Evolutionary conservation across 495 filamentous ascomycete species (phyloP).

Genomic region (Hypoxylon crocopeplum): DNA sequence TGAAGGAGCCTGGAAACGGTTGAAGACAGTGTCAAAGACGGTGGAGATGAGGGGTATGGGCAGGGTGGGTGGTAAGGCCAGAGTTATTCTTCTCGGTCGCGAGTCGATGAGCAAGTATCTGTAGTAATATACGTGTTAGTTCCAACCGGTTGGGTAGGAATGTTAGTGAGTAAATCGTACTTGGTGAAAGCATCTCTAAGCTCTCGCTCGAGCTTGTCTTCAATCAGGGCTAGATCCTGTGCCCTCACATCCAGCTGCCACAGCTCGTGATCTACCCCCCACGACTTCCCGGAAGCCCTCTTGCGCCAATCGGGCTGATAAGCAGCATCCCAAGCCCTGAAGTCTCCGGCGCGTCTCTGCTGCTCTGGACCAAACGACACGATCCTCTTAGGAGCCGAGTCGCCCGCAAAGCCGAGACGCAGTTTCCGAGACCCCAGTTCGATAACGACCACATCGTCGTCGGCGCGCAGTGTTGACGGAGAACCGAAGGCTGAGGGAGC

Average conservation of each 20-base stretch:
- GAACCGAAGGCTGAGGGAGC: conserved; percentile 70
- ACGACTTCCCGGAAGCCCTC: conserved; percentile 56
- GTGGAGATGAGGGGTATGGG: conserved; percentile 80
- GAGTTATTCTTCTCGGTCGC: conserved; percentile 70
- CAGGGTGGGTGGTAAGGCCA: conserved; percentile 77
- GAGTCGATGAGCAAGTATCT: conserved; percentile 81
- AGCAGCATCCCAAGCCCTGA: conserved; percentile 69
- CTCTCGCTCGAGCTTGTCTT: conserved; percentile 86
- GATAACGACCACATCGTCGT: conserved; percentile 84
- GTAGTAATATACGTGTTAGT: conserved; percentile 9
- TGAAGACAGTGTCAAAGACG: conserved; percentile 76
- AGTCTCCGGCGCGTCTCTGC: conserved; percentile 82
- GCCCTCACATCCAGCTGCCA: conserved; percentile 78
- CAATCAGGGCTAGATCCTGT: conserved; percentile 77
- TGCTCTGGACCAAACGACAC: conserved; percentile 73
- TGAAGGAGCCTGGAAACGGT: conserved; percentile 78
- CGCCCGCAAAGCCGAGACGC: conserved; percentile 84
- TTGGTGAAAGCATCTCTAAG: conserved; percentile 86
- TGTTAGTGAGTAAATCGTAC: conserved; percentile 39
- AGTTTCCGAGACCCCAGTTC: conserved; percentile 83
- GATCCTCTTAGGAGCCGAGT: conserved; percentile 73
- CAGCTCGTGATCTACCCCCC: conserved; percentile 78
- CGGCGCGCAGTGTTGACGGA: conserved; percentile 74
- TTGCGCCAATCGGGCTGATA: conserved; percentile 56
- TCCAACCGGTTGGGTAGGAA: conserved; percentile 6